Conservation (phyloP, 1,284 basidiomycete genomes). For the Cutaneotrichosporon sp. region DNA sequence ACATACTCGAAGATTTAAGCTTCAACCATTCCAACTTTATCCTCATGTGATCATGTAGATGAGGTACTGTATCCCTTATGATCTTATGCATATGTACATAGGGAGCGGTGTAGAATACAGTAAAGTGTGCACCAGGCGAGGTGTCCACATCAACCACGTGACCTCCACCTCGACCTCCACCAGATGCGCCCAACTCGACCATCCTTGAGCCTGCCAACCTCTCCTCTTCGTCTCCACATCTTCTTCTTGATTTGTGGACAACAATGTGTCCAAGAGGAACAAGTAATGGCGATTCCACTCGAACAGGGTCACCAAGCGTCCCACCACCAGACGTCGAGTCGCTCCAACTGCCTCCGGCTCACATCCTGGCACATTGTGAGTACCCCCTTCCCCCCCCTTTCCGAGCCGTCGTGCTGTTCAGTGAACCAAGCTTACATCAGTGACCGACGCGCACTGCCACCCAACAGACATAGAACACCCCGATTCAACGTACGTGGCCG, state of each 20-base stretch:
- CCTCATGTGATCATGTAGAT: slow-evolving; percentile 15
- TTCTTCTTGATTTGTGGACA: background rate
- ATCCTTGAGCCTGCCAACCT: background rate
- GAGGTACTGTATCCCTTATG: background rate
- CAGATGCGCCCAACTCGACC: background rate
- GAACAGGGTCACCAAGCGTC: background rate
- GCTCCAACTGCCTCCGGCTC: slow-evolving; percentile 33
- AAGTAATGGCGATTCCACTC: background rate
- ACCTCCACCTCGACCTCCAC: background rate
- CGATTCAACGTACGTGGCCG: slow-evolving; percentile 27
- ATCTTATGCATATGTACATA: too few relatives aligned
- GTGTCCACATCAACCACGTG: background rate
- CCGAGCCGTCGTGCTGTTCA: too few relatives aligned
- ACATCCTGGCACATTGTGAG: slow-evolving; percentile 31
- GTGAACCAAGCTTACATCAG: slow-evolving; percentile 24
- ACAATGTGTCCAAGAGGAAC: slow-evolving; percentile 3
- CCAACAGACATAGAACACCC: slow-evolving; percentile 44
- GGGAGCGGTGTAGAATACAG: too few relatives aligned
- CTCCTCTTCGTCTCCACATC: background rate
- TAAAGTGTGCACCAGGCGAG: too few relatives aligned
- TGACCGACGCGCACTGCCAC: slow-evolving; percentile 55
- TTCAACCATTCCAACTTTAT: slow-evolving; percentile 26
- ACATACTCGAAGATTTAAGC: slow-evolving; percentile 24
- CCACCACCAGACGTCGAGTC: slow-evolving; percentile 33
- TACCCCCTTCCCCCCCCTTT: too few relatives aligned